Percentiles rank a stretch among this genome's conserved stretches.
Conservation (phyloP, 768 basidiomycete species). For the Rossbeevera mucosa region DNA sequence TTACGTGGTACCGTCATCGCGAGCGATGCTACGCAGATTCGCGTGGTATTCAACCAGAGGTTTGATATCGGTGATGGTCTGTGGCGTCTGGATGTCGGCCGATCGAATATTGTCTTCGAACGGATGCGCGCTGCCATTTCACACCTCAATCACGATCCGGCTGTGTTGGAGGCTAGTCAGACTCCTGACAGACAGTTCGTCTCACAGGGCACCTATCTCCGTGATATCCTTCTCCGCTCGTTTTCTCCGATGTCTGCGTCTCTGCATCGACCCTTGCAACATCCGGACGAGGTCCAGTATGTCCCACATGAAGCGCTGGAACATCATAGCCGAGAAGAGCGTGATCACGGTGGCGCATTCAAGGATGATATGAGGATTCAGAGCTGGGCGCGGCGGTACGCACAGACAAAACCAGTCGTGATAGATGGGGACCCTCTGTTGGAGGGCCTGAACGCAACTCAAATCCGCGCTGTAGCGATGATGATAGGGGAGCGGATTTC, state of each 20-base stretch:
- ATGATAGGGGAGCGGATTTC: conserved; percentile 80
- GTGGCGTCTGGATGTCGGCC: conserved; percentile 72
- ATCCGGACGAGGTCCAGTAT: conserved; percentile 37
- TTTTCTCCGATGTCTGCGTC: conserved; percentile 36
- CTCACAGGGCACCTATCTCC: conserved; percentile 65
- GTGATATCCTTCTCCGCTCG: conserved; percentile 63
- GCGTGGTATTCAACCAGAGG: conserved; percentile 51
- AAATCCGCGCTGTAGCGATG: conserved; percentile 75
- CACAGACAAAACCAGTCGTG: conserved; percentile 49
- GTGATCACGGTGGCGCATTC: conserved; percentile 47
- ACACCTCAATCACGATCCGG: conserved; percentile 52
- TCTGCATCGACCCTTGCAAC: conserved; percentile 33
- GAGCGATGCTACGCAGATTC: conserved; percentile 47
- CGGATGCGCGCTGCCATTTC: conserved; percentile 68
- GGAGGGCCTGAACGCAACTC: conserved; percentile 63
- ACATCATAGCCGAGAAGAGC: conserved; percentile 28
- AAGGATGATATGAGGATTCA: conserved; percentile 69
- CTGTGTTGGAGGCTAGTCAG: conserved; percentile 33
- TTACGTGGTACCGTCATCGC: conserved; percentile 53
- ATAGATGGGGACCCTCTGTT: conserved; percentile 78
- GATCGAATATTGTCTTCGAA: conserved; percentile 58
- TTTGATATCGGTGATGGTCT: conserved; percentile 41
- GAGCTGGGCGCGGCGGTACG: conserved; percentile 77
- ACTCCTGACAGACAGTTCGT: conserved; percentile 45
- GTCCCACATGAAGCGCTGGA: conserved; percentile 36